Conservation (phyloP, 2,329 filamentous ascomycete species). For the Talaromyces islandicus region DNA sequence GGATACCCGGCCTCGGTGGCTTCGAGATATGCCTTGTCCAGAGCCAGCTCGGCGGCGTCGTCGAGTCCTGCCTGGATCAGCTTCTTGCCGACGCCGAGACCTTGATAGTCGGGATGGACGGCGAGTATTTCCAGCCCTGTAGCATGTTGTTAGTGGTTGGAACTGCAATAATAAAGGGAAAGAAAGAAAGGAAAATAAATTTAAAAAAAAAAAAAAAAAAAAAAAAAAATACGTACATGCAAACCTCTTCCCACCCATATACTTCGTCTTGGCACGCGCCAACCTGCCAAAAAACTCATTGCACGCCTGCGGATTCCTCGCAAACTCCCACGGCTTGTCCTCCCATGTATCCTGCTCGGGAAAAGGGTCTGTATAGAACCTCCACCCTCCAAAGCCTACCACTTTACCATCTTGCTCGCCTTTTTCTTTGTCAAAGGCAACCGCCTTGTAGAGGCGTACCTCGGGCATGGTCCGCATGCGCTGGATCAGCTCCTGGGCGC, state of each 20-base stretch:
- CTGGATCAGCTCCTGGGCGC: neutral
- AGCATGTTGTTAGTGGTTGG: neutral
- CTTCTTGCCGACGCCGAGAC: conserved; percentile 1
- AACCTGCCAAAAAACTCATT: conserved; percentile 10
- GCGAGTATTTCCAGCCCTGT: conserved; percentile 3
- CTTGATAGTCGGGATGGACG: conserved; percentile 5
- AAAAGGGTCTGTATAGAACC: conserved; percentile 7
- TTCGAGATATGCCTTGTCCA: conserved; percentile 6
- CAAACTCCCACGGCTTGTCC: conserved; percentile 3
- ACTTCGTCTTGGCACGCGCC: neutral
- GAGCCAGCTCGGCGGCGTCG: neutral
- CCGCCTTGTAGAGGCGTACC: conserved; percentile 3
- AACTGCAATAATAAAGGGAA: neutral
- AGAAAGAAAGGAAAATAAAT: neutral
- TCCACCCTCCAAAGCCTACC: conserved; percentile 3
- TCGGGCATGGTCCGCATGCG: neutral
- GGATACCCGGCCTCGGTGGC: conserved; percentile 3
- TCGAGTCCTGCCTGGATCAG: conserved; percentile 5
- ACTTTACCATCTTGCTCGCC: neutral
- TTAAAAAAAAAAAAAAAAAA: neutral
- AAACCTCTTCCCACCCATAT: conserved; percentile 8
- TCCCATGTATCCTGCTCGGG: conserved; percentile 6
- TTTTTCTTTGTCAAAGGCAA: neutral
- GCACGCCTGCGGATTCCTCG: conserved; percentile 4
- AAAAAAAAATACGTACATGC: conserved; percentile 1